Evolutionary conservation across 2,329 filamentous ascomycete genomes (phyloP).

Genomic region (Xylariaceae sp.): DNA sequence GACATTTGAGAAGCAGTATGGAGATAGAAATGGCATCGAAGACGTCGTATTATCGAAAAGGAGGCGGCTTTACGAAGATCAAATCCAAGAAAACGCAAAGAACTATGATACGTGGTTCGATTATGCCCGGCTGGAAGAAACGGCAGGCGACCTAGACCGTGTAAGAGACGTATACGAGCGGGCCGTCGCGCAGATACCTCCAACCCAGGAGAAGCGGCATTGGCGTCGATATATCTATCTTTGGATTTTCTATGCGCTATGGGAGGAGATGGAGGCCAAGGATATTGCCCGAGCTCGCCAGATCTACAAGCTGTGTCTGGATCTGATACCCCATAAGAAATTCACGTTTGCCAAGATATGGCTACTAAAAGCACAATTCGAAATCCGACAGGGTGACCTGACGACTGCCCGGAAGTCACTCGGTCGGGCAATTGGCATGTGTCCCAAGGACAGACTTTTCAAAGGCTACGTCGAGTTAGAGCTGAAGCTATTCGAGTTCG

Average conservation of each 20-base stretch:
- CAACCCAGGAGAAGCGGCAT: constrained; percentile 92
- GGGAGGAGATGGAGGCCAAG: constrained; percentile 82
- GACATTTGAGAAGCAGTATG: constrained; percentile 96
- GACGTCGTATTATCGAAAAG: constrained; percentile 94
- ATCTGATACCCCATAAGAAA: constrained; percentile 86
- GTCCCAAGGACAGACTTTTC: constrained; percentile 93
- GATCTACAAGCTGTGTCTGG: constrained; percentile 84
- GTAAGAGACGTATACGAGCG: constrained; percentile 92
- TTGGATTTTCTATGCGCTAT: constrained; percentile 95
- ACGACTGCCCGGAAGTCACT: constrained; percentile 78
- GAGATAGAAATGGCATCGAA: constrained; percentile 86
- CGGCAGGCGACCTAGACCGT: constrained; percentile 71
- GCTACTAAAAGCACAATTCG: constrained; percentile 89
- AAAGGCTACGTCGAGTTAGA: constrained; percentile 90
- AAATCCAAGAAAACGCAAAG: constrained; percentile 86
- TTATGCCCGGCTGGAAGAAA: constrained; percentile 85
- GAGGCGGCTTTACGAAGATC: constrained; percentile 87
- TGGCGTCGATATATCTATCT: constrained; percentile 97
- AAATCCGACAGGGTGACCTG: constrained; percentile 80
- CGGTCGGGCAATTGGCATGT: constrained; percentile 86
- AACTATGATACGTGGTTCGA: constrained; percentile 99
- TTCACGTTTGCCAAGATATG: constrained; percentile 98
- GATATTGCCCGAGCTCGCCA: constrained; percentile 75
- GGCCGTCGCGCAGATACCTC: constrained; percentile 90
- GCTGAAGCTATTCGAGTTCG: constrained; percentile 89